Evolutionary conservation across 1,284 basidiomycete genomes (phyloP), one percentile per base, ranked within the genome.

Genomic region (Psilocybe mexicana): DNA sequence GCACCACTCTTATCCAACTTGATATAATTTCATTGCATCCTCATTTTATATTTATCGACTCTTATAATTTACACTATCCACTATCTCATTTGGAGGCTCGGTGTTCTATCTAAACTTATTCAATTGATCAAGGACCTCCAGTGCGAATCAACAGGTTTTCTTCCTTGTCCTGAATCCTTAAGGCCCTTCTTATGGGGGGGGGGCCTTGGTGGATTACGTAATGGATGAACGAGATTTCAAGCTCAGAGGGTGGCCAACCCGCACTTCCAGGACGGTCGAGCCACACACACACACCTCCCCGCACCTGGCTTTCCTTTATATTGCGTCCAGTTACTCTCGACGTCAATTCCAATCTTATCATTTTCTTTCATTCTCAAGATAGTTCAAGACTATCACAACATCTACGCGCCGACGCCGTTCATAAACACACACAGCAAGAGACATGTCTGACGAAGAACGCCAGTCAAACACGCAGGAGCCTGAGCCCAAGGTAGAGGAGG

Each of bases 381-480:
- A 54, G 45, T 28, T 24, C 38, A 43, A 6, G 24, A 14, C 33
- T 42, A 49, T 46, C 44, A 23, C 47, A 33, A 33, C 33, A 45
- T 46, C 40, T 28, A 52, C 49, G 47, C 48, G 18, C 18, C 18
- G 18, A 18, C 18, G 18, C 18, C 18, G 63, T 55, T 33, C 56
- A 46, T 55, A 45, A 35, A 43, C 47, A 55, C 54, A 47, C 12
- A 12, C 46, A 54, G 33, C 57, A 58, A 35, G 18, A 53, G 69
- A 53, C 61, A 90, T 91, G 89, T 87, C 88, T 66, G 88, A 91
- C 67, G 76, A 77, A 58, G 83, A 84, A 58, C 75, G 79, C 10
- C 79, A 79, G 51, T 58, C 57, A 40, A 65, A 69, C 52, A 59
- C 58, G 52, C 65, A 67, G 58, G 75, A 78, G 50, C 70, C 77